Conservation (phyloP, 345 rosid species). For the Carallia brachiata region DNA sequence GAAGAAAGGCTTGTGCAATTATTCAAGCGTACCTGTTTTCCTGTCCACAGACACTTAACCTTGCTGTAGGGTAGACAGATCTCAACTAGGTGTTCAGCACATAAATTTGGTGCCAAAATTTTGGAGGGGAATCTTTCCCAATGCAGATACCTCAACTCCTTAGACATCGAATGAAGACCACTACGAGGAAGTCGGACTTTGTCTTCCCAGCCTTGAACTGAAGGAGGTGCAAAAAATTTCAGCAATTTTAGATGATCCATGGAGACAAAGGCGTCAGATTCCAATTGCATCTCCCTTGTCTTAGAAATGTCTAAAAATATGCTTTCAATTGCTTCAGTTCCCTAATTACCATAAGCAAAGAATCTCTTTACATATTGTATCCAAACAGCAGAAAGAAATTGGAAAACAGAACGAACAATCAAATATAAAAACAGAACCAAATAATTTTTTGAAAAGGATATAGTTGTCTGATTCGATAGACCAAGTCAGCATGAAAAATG, state of each 20-base stretch:
- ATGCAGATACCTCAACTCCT: slow-evolving; percentile 3
- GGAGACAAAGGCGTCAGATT: not conserved
- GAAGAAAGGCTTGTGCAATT: not conserved
- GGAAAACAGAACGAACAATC: not conserved
- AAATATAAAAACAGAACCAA: too few species aligned
- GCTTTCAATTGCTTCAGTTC: not conserved
- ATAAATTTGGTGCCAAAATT: not conserved
- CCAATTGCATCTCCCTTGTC: not conserved
- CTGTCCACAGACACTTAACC: slow-evolving; percentile 1
- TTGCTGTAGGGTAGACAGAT: not conserved
- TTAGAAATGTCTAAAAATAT: slow-evolving; percentile 1
- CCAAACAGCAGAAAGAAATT: not conserved
- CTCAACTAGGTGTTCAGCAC: not conserved
- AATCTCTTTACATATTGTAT: too few species aligned
- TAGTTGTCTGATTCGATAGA: too few species aligned
- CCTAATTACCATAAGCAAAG: not conserved
- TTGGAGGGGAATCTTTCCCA: slow-evolving; percentile 4
- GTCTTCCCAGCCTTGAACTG: not conserved
- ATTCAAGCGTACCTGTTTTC: not conserved
- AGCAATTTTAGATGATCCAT: slow-evolving; percentile 12
- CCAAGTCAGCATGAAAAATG: too few species aligned
- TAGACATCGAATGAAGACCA: not conserved
- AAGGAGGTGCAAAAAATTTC: not conserved
- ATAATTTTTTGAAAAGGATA: too few species aligned
- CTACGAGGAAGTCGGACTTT: not conserved